These are phyloP conservation scores for Smallanthus sonchifolius DNA, from an alignment of 129 eudicot genomes.

Conservation along the genomic window DNA sequence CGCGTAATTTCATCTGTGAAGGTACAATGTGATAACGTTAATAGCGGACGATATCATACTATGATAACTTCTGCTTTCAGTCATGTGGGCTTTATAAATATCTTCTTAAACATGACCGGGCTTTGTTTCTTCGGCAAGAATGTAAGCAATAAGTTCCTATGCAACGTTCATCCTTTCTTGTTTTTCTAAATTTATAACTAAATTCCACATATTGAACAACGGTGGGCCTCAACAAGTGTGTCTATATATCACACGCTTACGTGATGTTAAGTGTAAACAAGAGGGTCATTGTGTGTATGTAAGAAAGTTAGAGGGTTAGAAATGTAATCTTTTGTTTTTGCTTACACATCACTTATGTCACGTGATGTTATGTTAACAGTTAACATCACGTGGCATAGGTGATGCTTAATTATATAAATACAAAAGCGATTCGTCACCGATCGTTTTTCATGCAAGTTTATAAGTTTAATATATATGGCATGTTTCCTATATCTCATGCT, in stretches of 20 bases:
- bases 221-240: constrained; percentile 41
- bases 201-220: constrained; percentile 55
- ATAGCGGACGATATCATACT: constrained; percentile 62
- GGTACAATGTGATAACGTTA: constrained; percentile 66
- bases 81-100: constrained; percentile 47
- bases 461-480: not conserved
- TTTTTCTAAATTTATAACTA: not conserved
- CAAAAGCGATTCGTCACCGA: too few relatives aligned
- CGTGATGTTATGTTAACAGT: not conserved
- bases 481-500: too few relatives aligned
- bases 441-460: not conserved
- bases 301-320: too few relatives aligned
- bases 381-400: not conserved
- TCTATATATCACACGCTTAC: not conserved
- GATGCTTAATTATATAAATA: not conserved
- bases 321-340: too few relatives aligned
- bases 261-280: not conserved
- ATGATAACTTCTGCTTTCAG: constrained; percentile 82
- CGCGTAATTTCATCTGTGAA: constrained; percentile 25
- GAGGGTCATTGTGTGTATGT: too few relatives aligned
- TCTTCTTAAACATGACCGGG: constrained; percentile 68
- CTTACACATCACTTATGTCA: too few relatives aligned
- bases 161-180: not conserved
- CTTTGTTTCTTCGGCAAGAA: constrained; percentile 65
- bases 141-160: constrained; percentile 29